Percentiles rank a stretch among this genome's conserved stretches.
Conservation (phyloP, 2,329 filamentous ascomycete genomes). For the Pseudogymnoascus sp. region DNA sequence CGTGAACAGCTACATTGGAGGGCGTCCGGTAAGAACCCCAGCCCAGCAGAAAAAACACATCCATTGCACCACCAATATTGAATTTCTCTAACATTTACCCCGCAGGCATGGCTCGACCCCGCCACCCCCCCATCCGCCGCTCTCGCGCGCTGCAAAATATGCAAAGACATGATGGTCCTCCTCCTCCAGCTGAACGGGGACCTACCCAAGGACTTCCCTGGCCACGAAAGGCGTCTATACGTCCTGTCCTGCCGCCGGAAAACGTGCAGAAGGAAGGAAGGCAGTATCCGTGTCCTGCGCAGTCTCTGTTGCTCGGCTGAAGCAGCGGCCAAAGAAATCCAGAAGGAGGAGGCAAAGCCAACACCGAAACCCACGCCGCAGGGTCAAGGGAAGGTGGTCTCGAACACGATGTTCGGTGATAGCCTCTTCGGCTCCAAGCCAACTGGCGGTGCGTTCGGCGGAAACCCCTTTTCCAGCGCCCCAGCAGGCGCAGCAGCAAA, state of each 20-base stretch:
- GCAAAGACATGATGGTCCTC: conserved; percentile 73
- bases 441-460: background rate
- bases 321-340: conserved; percentile 11
- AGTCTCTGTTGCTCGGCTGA: conserved; percentile 49
- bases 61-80: background rate
- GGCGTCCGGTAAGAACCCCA: conserved; percentile 59
- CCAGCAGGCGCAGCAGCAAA: conserved; percentile 37
- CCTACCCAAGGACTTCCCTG: conserved; percentile 75
- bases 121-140: conserved; percentile 62
- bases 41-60: background rate
- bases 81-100: background rate
- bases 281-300: conserved; percentile 69
- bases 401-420: conserved; percentile 58
- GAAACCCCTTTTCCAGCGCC: conserved; percentile 53
- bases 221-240: conserved; percentile 81
- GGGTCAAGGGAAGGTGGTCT: conserved; percentile 44
- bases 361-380: conserved; percentile 29
- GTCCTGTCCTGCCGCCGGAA: conserved; percentile 74
- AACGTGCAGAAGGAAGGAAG: conserved; percentile 71
- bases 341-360: conserved; percentile 20
- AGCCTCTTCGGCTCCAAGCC: conserved; percentile 60
- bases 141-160: conserved; percentile 78
- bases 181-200: conserved; percentile 88
- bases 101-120: conserved; percentile 75
- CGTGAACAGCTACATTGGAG: conserved; percentile 79